These are phyloP conservation scores for Mallotus repandus DNA, from an alignment of 441 rosid genomes.

Conservation along the genomic window DNA sequence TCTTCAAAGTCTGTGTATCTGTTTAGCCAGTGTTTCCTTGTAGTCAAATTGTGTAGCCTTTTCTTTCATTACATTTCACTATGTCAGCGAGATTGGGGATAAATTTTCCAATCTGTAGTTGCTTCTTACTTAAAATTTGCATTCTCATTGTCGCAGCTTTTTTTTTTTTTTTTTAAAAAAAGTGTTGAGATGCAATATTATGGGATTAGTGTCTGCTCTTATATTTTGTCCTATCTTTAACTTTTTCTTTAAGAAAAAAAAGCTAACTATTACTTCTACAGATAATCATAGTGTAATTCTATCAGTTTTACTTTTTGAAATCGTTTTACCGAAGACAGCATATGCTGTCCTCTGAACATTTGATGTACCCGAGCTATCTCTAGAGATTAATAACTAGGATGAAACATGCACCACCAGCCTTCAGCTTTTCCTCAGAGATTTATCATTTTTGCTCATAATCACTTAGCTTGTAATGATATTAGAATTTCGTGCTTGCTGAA, in stretches of 20 bases:
- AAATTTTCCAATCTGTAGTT: background rate
- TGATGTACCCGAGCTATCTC: background rate
- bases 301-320: background rate
- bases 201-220: background rate
- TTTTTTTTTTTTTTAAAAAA: background rate
- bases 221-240: background rate
- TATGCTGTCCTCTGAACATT: background rate
- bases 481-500: background rate
- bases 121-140: slow-evolving; percentile 2
- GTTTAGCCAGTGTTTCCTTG: background rate
- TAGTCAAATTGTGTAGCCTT: background rate
- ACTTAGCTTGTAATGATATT: background rate
- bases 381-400: background rate
- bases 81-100: background rate
- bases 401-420: background rate
- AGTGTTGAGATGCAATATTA: background rate
- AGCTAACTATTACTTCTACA: too few relatives aligned
- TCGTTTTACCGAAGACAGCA: background rate
- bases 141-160: background rate
- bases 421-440: background rate
- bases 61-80: background rate
- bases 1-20: background rate
- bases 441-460: background rate
- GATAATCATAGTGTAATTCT: background rate
- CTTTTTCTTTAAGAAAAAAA: background rate